Evolutionary conservation across 2,329 filamentous ascomycete species (phyloP), one percentile per base, ranked within the genome.

Genomic region (Xylariaceae sp.): DNA sequence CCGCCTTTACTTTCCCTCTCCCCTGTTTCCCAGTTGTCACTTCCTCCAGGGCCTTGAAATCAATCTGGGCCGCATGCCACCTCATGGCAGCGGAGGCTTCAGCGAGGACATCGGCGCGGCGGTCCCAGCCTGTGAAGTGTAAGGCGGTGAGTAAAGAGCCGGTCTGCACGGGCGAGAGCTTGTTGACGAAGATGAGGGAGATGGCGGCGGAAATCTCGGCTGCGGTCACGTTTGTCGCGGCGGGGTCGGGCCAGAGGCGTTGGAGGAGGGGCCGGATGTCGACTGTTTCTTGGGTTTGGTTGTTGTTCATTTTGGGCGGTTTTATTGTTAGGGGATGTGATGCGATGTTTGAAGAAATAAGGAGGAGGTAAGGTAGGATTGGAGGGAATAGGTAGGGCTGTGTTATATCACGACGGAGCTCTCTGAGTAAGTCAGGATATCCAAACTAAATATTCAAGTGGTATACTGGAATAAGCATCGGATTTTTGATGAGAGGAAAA

Each of bases 121-220:
- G 80, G 66, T 97, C 93, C 65, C 89, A 80, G 47, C 84, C 83
- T 2, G 90, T 95, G 56, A 95, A 96, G 70, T 96, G 92, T 37
- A 98, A 75, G 44, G 90, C 87, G 61, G 93, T 96, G 42, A 97
- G 75, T 45, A 98, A 75, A 32, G 91, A 86, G 43, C 88, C 87
- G 1, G 87, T 86, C 66, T 97, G 93, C 7, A 91, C 86, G 32
- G 88, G 84, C n/a, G 88, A 92, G 16, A 97, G 75, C 55, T 83
- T 82, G 69, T 96, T 85, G 47, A 90, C 91, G 68, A 97, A 97
- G 63, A 96, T 94, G 61, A 92, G 77, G 4, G 88, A 85, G 57
- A 97, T 85, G 43, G 92, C 91, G n/a, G 85, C 77, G 48, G 92
- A 89, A 64, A 98, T 93, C 64, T 96, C 89, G 40, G 80, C 74